These are phyloP conservation scores for Hypericum androsaemum DNA, from an alignment of 345 rosid species.

Conservation along the genomic window DNA sequence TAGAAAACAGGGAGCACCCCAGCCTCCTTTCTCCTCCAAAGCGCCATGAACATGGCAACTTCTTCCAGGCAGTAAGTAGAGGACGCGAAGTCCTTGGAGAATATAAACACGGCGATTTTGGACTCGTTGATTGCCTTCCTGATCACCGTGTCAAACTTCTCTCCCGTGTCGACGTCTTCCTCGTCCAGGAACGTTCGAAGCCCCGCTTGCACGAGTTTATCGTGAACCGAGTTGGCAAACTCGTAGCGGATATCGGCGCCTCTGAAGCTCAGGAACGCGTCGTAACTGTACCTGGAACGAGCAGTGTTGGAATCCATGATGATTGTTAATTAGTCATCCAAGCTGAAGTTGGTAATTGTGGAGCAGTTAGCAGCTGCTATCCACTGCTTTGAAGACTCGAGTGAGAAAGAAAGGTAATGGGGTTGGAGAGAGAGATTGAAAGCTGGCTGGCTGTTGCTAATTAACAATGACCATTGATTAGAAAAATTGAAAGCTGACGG, in stretches of 20 bases:
- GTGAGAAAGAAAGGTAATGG: no score
- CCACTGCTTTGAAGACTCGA: no score
- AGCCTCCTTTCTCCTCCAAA: not conserved
- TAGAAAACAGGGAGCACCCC: slow-evolving; percentile 1
- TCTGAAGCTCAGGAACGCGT: slow-evolving; percentile 4
- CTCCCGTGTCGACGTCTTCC: not conserved
- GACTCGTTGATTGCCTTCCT: slow-evolving; percentile 1
- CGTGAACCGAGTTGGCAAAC: not conserved
- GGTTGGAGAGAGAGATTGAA: no score
- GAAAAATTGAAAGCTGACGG: no score
- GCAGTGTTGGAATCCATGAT: no score
- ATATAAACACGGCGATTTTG: not conserved
- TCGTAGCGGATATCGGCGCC: not conserved
- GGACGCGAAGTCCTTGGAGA: not conserved
- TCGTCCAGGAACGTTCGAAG: slow-evolving; percentile 1
- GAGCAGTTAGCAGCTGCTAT: no score
- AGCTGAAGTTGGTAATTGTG: no score
- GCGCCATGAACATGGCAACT: not conserved
- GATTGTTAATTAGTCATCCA: no score
- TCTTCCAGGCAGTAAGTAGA: slow-evolving; percentile 2
- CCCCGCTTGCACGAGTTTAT: not conserved
- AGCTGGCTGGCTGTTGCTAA: no score
- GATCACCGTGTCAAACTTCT: not conserved
- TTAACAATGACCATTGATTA: no score
- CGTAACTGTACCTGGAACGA: not conserved